A percentile compares a stretch with the other conserved stretches of the same genome.
Conservation (phyloP, 495 filamentous ascomycete genomes). For the Podospora tetraspora region DNA sequence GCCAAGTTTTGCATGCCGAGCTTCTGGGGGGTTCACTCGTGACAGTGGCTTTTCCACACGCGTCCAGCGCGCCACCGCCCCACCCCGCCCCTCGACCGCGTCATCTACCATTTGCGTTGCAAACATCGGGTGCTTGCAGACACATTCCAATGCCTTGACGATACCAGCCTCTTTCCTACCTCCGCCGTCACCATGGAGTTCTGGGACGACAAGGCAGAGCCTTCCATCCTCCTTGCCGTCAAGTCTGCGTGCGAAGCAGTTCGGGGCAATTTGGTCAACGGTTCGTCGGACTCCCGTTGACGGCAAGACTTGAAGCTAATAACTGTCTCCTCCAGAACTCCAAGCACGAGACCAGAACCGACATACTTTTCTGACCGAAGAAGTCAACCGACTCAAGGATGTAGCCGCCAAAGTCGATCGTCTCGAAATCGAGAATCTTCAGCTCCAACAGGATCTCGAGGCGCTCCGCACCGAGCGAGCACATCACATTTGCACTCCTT, state of each 20-base stretch:
- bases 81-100: background rate
- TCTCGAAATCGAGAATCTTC: conserved; percentile 34
- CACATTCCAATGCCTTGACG: background rate
- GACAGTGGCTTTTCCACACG: background rate
- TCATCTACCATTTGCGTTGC: background rate
- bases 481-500: background rate
- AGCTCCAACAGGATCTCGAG: conserved; percentile 31
- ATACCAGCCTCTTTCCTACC: background rate
- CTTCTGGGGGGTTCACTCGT: background rate
- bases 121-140: background rate
- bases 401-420: conserved; percentile 21
- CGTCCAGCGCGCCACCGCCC: background rate
- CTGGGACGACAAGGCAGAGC: conserved; percentile 37
- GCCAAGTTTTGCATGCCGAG: background rate
- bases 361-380: conserved; percentile 17
- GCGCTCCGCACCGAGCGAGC: conserved; percentile 21
- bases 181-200: conserved; percentile 26
- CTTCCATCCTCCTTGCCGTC: conserved; percentile 38
- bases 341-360: conserved; percentile 13
- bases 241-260: conserved; percentile 36
- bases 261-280: conserved; percentile 30
- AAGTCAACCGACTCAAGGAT: conserved; percentile 29
- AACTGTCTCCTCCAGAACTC: conserved; percentile 20
- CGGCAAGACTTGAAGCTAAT: background rate
- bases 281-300: conserved; percentile 21